Base-by-base conservation (phyloP, 2,329 filamentous ascomycete species). In the Aspergillus floridensis region DNA sequence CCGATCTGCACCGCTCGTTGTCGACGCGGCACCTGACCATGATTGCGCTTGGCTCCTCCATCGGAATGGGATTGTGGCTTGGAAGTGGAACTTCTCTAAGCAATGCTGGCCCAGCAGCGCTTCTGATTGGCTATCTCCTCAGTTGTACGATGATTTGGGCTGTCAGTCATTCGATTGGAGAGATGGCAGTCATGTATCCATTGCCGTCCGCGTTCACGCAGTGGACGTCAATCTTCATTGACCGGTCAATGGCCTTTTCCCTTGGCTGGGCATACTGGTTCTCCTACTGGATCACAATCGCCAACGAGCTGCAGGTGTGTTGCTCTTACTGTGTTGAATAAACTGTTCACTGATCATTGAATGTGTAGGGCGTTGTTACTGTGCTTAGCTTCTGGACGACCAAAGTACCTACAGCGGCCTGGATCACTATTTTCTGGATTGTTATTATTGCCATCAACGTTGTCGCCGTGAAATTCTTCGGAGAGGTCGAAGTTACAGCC, bases 221-320 rank as follows among this genome's bases (percentile, higher is more conserved):
- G 65, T 81, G 78, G 78, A 75, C 76, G 5, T 74, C 67, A 32
- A 81, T 78, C 44, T 82, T 81, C 61, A 70, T 81, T 53, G 73
- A 78, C 58, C 73, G 71, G 1, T 70, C 79, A 0, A 74, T 76
- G 10, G 78, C 74, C 0, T 80, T 81, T 63, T 75, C 79, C 7
- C 69, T 81, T 3, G 79, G 79, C 3, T 81, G 79, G 77, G 76
- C 77, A 1, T 81, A 81, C 61, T 81, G 78, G 70, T 79, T 81
- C 60, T 74, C 69, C 3, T 79, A 74, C 59, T 74, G 71, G 54
- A 79, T 80, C 63, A 79, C 75, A 22, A 76, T 81, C 58, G 79
- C 79, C 56, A 80, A 77, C 60, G 77, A 80, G 55, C 69, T 78
- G 0, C 70, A 75, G 54, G 77, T 62, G 48, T 49, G 52, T 35